Conservation (phyloP, 345 rosid species). For the Nasturtium officinale region DNA sequence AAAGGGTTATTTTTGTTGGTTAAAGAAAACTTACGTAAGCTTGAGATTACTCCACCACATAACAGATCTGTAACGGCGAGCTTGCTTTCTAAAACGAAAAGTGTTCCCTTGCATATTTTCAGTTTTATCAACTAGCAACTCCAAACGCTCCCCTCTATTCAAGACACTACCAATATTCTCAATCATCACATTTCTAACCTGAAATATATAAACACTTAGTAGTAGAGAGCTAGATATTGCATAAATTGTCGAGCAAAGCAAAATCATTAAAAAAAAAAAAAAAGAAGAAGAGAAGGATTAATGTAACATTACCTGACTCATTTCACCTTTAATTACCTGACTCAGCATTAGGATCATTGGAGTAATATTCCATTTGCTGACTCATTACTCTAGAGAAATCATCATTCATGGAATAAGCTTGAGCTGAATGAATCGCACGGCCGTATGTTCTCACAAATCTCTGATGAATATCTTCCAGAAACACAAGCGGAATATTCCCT, state of each 20-base stretch:
- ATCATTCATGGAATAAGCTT: slow-evolving; percentile 91
- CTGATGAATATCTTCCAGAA: slow-evolving; percentile 94
- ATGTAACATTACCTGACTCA: slow-evolving; percentile 70
- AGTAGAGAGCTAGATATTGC: background rate
- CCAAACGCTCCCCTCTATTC: slow-evolving; percentile 92
- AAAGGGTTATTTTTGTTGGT: background rate
- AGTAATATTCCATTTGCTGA: slow-evolving; percentile 89
- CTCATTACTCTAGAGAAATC: slow-evolving; percentile 92
- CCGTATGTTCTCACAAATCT: slow-evolving; percentile 68
- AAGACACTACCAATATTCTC: slow-evolving; percentile 93
- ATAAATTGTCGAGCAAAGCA: background rate
- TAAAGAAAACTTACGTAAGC: slow-evolving; percentile 65
- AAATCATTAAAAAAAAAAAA: background rate
- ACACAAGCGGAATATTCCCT: slow-evolving; percentile 93
- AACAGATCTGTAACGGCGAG: slow-evolving; percentile 76
- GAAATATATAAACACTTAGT: background rate
- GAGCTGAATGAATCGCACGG: slow-evolving; percentile 76
- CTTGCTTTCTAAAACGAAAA: slow-evolving; percentile 91
- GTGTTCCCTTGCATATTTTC: slow-evolving; percentile 95
- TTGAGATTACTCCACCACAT: slow-evolving; percentile 97
- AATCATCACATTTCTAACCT: slow-evolving; percentile 95
- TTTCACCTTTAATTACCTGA: slow-evolving; percentile 89
- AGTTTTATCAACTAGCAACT: slow-evolving; percentile 92
- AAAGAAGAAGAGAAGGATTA: background rate
- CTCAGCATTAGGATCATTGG: slow-evolving; percentile 91